Base-by-base conservation (phyloP, 345 rosid genomes). In the Murraya paniculata region DNA sequence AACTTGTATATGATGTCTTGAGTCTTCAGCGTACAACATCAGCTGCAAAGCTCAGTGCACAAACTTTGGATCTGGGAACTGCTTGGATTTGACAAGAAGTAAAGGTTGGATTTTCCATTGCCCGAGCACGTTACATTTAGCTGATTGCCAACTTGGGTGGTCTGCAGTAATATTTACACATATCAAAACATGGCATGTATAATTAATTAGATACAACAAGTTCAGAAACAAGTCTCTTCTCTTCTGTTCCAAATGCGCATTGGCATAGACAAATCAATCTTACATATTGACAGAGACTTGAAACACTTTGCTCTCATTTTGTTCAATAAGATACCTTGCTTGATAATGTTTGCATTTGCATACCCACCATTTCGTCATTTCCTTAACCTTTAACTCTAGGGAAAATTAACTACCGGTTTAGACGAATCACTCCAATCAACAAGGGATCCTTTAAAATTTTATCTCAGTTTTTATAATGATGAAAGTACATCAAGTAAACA, bases 61-160 rank as follows among this genome's bases (percentile, higher is more conserved):
- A 91, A 77, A 66, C 89, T 84, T 76, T 78, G 85, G 28, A 91
- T 87, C 87, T 89, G 72, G 24, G 94, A 81, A 60, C 6, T 53
- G 21, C 86, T 82, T 31, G 85, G 75, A 77, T 81, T 75, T 2
- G 91, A n/a, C 86, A 90, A 72, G 36, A 77, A 60, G 82, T 86
- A 90, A 4, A 81, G 41, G n/a, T 59, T 75, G 8, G 92, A 86
- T 78, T 86, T 90, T 45, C 97, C 92, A 25, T 82, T 93, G 84
- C 80, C 88, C 41, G 80, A 81, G 86, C 98, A 95, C 5, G 97
- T 95, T 64, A 95, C 28, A 75, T 89, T 93, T 53, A 83, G 78
- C 78, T 93, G 97, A 88, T 77, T 93, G 39, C 98, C 95, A 4
- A 80, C 39, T 80, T 85, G 89, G 39, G 53, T 73, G 30, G 90